A percentile compares a stretch with the other conserved stretches of the same genome.
These are phyloP conservation scores for Colletotrichum echinochloae DNA, from an alignment of 2,329 filamentous ascomycete genomes.

Conservation along the genomic window DNA sequence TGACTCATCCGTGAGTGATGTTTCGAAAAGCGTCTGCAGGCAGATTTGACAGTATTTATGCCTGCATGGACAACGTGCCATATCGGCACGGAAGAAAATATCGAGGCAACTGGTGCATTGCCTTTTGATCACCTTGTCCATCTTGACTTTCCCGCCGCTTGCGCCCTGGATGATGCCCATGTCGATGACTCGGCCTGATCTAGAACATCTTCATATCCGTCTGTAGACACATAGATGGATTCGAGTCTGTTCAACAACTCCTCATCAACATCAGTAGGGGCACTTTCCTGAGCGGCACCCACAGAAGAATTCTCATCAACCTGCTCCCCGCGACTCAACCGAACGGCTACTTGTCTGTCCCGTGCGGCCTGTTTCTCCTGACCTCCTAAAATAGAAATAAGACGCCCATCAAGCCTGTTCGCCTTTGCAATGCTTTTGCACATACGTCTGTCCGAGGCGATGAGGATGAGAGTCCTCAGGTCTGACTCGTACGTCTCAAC, in stretches of 20 bases:
- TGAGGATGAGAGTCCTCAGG: constrained; percentile 20
- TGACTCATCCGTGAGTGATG: no score
- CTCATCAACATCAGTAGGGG: background rate
- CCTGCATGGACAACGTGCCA: no score
- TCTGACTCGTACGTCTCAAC: constrained; percentile 37
- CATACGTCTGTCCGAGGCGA: constrained; percentile 38
- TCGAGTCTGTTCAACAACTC: background rate
- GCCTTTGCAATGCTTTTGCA: constrained; percentile 42
- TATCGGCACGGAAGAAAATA: no score
- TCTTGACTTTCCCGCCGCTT: background rate
- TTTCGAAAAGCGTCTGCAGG: no score
- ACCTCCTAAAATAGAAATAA: background rate
- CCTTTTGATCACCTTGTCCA: background rate
- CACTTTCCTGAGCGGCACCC: background rate
- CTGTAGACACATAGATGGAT: background rate
- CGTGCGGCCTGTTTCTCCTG: constrained; percentile 17
- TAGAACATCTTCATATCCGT: background rate
- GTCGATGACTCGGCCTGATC: background rate
- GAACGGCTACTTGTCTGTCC: constrained; percentile 12
- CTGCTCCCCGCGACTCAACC: background rate
- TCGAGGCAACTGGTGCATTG: background rate
- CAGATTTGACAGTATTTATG: no score
- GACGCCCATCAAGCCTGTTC: constrained; percentile 43
- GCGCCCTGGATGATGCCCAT: background rate
- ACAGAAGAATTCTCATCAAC: background rate